These are phyloP conservation scores for Tulasnella sp. DNA, from an alignment of 768 basidiomycete species.

Conservation along the genomic window DNA sequence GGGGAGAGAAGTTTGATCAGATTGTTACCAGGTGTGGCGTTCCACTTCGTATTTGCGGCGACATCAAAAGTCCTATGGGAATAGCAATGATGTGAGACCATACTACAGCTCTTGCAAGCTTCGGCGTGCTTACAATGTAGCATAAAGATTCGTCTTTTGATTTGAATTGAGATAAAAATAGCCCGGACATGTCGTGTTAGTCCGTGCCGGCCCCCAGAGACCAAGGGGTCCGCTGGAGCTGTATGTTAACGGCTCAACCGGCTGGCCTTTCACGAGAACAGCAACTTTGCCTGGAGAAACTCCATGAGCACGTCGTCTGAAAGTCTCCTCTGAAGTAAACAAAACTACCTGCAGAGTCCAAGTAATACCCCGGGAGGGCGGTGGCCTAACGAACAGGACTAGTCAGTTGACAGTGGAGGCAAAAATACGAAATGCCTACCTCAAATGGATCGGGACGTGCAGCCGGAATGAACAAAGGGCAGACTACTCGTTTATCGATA, in stretches of 20 bases:
- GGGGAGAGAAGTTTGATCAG: not conserved
- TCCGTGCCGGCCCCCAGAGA: not conserved
- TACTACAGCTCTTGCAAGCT: no score
- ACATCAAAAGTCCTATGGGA: not conserved
- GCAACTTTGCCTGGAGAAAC: not conserved
- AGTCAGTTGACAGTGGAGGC: not conserved
- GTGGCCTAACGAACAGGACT: not conserved
- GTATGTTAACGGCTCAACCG: not conserved
- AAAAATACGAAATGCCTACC: not conserved
- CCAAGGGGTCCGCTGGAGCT: not conserved
- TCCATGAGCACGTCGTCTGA: no score
- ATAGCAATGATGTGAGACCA: no score
- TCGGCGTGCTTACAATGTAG: not conserved
- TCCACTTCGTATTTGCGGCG: not conserved
- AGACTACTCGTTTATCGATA: not conserved
- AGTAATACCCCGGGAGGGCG: not conserved
- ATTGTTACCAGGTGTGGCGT: not conserved
- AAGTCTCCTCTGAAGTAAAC: not conserved
- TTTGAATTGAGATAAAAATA: not conserved
- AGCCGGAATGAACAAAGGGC: not conserved
- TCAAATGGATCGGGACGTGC: not conserved
- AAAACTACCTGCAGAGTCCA: not conserved
- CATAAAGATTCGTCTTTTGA: not conserved
- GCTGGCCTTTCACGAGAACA: not conserved
- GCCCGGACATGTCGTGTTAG: not conserved